Evolutionary conservation across 106 monocot genomes (phyloP).

Genomic region (Dendrobium officinale): DNA sequence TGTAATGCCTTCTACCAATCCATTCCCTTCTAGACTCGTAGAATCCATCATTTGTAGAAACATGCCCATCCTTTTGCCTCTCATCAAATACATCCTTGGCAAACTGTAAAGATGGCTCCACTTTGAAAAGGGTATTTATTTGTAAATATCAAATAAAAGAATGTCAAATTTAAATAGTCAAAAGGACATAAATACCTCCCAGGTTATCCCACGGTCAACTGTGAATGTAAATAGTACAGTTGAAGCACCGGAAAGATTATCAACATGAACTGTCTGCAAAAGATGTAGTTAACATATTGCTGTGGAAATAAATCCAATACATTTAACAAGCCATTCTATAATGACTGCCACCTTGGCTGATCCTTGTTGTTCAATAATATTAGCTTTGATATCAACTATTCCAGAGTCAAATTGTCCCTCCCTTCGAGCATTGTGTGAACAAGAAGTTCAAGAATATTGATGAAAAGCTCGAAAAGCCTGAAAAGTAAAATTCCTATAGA

Average conservation of each 20-base stretch:
- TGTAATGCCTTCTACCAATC: conserved; percentile 88
- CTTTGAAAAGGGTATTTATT: neutral
- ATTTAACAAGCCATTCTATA: neutral
- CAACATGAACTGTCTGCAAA: conserved; percentile 82
- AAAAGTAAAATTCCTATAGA: conserved; percentile 6
- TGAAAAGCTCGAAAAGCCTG: conserved; percentile 93
- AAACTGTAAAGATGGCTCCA: conserved; percentile 26
- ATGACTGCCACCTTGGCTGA: conserved; percentile 56
- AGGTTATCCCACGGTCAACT: conserved; percentile 80
- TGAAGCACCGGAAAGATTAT: conserved; percentile 80
- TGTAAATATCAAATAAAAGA: neutral
- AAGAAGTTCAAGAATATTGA: conserved; percentile 71
- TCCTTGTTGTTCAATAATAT: conserved; percentile 59
- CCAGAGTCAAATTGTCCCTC: conserved; percentile 97
- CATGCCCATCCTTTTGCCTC: conserved; percentile 35
- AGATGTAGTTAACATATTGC: conserved; percentile 7
- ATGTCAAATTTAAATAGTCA: neutral
- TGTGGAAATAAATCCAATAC: conserved; percentile 3
- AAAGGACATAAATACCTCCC: conserved; percentile 54
- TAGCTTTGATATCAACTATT: conserved; percentile 91
- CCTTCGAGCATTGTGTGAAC: conserved; percentile 75
- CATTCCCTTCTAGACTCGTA: conserved; percentile 97
- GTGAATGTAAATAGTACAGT: conserved; percentile 76
- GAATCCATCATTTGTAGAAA: conserved; percentile 61
- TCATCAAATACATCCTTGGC: conserved; percentile 77